Base-by-base conservation (phyloP, 2,329 filamentous ascomycete genomes). In the Trichoderma koningii region DNA sequence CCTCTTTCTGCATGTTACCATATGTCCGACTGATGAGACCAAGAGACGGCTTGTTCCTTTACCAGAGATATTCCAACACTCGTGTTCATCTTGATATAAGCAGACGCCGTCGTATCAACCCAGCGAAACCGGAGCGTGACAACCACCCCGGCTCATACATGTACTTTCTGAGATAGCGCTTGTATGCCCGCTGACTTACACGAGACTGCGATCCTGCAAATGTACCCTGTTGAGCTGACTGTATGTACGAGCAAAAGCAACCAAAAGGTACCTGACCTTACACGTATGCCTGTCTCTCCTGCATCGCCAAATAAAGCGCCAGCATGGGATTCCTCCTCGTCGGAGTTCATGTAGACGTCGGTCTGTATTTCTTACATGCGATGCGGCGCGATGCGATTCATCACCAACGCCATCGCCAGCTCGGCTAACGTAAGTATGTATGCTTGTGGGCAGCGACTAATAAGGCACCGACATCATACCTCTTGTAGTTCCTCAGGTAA, bases 351-450 rank as follows among this genome's bases (percentile, higher is more conserved):
- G 55, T 57, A 57, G 12, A 38, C 34, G 34, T 38, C 34, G 34
- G 34, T 42, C 47, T 47, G 59, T 53, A 62, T 62, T 62, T 44
- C 59, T 52, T 62, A 53, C 59, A 45, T 62, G 48, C 30, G 23
- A 47, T 30, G n/a, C 42, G 51, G 21, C 57, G 23, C 57, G 34
- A n/a, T 30, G 47, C 26, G 34, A 30, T 51, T 17, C 44, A 41
- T 38, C 34, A 38, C 34, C 10, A 38, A 38, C 34, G 34, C 34
- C 34, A 26, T n/a, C 23, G 17, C 9, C 19, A 55, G 17, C 21
- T 21, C 38, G 21, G 21, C 55, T 45, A 56, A 48, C 21, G 30
- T 38, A 38, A 38, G 34, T 38, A 10, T 38, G 34, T 38, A 10
- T 38, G 34, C 10, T 2, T 38, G 34, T 28, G 34, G 56, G 28